Evolutionary conservation across 257 asterid species (phyloP), one percentile per base, ranked within the genome.

Genomic region (Perilla frutescens): DNA sequence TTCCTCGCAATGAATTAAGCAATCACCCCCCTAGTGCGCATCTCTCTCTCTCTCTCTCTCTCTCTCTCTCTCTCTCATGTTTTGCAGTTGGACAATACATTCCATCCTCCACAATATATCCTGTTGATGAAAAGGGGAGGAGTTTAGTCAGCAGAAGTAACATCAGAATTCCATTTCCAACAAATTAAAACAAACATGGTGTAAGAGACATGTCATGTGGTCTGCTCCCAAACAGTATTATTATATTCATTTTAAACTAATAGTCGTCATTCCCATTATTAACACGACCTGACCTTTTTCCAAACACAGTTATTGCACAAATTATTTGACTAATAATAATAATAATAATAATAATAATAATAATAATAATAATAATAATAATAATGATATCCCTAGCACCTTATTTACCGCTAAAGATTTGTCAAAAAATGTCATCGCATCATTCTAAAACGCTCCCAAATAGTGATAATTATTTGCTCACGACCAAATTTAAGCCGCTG

Each of bases 171-270:
- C 73, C 76, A 75, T 66, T 67, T 55, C 76, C 68, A 43, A 50
- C 68, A 26, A 55, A 58, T 70, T 8, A 48, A 68, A 72, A 68
- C 74, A 70, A 71, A 76, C 80, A 75, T 66, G 53, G 81, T 39
- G 70, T 59, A 34, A 78, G 66, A 39, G 71, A 82, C 79, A 80
- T 64, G 74, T 74, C 84, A 84, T 78, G 78, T 82, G 89, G 89
- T 78, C 80, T 80, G 80, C 71, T 34, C 66, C 29, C 47, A 77
- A 75, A 39, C 66, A 26, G 71, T 20, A 20, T 20, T 20, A 20
- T 20, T 20, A 20, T 20, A 20, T 20, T 20, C 26, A 20, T 20
- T 20, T 20, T 1, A 50, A 57, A 62, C 31, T 39, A 26, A 7
- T 59, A 44, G 13, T 56, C 67, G 63, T 54, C 64, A 54, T 39